Evolutionary conservation across 106 monocot genomes (phyloP).

Genomic region (Cymbidium sinense): DNA sequence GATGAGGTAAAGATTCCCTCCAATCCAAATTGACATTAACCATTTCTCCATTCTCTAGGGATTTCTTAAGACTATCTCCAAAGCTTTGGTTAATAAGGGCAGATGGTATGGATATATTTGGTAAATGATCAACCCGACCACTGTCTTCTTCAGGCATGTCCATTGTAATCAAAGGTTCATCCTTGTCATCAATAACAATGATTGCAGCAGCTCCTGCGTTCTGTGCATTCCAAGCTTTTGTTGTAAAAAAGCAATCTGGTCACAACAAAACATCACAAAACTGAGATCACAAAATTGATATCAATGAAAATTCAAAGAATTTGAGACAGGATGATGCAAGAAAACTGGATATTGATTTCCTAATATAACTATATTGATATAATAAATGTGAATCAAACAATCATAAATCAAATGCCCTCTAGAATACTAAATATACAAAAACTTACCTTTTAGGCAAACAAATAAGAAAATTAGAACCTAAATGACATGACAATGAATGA

Average conservation of each 20-base stretch:
- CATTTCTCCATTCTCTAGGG: slow-evolving; percentile 46
- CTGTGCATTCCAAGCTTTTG: slow-evolving; percentile 66
- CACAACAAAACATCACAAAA: neutral
- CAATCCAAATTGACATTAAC: slow-evolving; percentile 68
- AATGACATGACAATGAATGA: no score
- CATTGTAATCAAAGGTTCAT: slow-evolving; percentile 68
- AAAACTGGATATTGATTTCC: neutral
- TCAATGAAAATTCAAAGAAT: neutral
- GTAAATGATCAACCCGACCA: slow-evolving; percentile 18
- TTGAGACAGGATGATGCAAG: neutral
- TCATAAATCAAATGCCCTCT: no score
- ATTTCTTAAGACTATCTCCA: slow-evolving; percentile 59
- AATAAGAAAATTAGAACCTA: no score
- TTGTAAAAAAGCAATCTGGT: slow-evolving; percentile 61
- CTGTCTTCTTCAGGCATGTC: slow-evolving; percentile 54
- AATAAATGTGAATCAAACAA: neutral
- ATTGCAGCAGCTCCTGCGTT: slow-evolving; percentile 62
- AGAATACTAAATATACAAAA: no score
- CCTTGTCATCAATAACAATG: slow-evolving; percentile 56
- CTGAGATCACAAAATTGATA: neutral
- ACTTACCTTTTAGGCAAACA: no score
- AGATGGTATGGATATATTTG: slow-evolving; percentile 58
- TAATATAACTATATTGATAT: neutral
- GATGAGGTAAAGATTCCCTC: slow-evolving; percentile 80
- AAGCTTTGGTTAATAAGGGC: slow-evolving; percentile 45